phyloP scores from a whole-genome alignment of 306 rosid genomes.

The Pueraria montana region DNA sequence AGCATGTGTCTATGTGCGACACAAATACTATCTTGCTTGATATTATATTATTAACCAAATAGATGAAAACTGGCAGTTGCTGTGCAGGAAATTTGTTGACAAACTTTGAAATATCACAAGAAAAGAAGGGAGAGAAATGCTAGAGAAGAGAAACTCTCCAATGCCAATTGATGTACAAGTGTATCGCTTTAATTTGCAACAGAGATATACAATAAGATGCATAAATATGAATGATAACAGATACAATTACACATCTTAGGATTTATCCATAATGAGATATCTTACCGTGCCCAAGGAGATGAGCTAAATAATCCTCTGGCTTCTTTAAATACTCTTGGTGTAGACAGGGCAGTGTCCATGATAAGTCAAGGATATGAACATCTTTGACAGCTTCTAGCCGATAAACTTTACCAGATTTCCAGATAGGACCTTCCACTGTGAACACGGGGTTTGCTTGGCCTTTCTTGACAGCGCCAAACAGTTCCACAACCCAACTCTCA shows the following conservation, averaged over 20 bases:
- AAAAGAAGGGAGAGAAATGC: slow-evolving; percentile 23
- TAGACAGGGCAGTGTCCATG: slow-evolving; percentile 91
- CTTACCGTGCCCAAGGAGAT: slow-evolving; percentile 98
- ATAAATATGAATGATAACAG: slow-evolving; percentile 6
- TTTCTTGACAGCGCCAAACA: slow-evolving; percentile 73
- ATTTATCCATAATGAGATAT: slow-evolving; percentile 42
- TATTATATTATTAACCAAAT: slow-evolving; percentile 24
- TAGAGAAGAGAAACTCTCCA: not conserved
- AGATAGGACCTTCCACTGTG: slow-evolving; percentile 76
- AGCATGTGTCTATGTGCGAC: not conserved
- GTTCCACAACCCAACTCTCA: slow-evolving; percentile 88
- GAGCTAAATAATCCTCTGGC: slow-evolving; percentile 94
- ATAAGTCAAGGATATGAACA: slow-evolving; percentile 81
- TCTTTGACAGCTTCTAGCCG: slow-evolving; percentile 93
- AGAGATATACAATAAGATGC: slow-evolving; percentile 22
- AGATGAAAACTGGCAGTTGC: slow-evolving; percentile 35
- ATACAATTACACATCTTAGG: slow-evolving; percentile 28
- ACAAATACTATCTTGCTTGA: not conserved
- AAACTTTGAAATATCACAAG: slow-evolving; percentile 36
- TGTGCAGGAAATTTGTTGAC: slow-evolving; percentile 6
- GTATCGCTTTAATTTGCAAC: slow-evolving; percentile 24
- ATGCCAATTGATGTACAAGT: not conserved
- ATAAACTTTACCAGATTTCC: slow-evolving; percentile 88
- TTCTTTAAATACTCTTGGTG: slow-evolving; percentile 79
- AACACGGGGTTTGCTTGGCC: slow-evolving; percentile 71